Base-by-base conservation (phyloP, 1,139 yeast genomes). In the Casaregolazyma lundiana region DNA sequence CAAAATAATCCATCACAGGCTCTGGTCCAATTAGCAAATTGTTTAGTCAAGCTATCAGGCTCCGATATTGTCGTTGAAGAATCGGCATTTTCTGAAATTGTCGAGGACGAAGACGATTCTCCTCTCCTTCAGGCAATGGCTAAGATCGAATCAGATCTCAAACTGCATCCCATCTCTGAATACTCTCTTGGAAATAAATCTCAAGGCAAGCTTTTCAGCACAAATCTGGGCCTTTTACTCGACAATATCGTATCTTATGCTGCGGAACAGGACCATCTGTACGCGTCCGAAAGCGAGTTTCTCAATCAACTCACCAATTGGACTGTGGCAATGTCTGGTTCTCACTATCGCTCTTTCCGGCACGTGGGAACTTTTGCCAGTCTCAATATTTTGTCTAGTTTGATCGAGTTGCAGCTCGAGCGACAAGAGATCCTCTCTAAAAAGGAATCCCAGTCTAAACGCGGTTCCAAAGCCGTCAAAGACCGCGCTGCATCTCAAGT, bases 301-400 rank as follows among this genome's bases (percentile, higher is more conserved):
- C 70, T 85, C 67, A 77, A 75, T 41, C 77, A 78, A 46, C 47
- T 88, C 3, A 63, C 84, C 26, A 78, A 86, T 2, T 90, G 97
- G 97, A 66, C 88, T 9, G 74, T 86, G 0, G 75, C 89, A 0
- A 69, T 90, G 54, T 77, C 90, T 1, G 79, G 86, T 1, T 78
- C 89, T 20, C 75, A 78, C 36, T 68, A 85, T 17, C 74, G 96
- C 53, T 79, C 95, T 0, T 72, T 90, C 51, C 73, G 97, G 57
- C 81, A 74, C 55, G 76, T 81, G 1, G 70, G 95, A 1, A 81
- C 95, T 0, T 56, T 78, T 3, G 67, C 81, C 1, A 68, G 85
- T 29, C 71, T 86, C 39, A 62, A 72, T 3, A 76, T 88, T 50
- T 82, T 84, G 61, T 74, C 82, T 6, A 70, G 75, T 26, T 61